A percentile compares a stretch with the other conserved stretches of the same genome.
These are phyloP conservation scores for Lentinula detonsa DNA, from an alignment of 768 basidiomycete genomes.

Conservation along the genomic window DNA sequence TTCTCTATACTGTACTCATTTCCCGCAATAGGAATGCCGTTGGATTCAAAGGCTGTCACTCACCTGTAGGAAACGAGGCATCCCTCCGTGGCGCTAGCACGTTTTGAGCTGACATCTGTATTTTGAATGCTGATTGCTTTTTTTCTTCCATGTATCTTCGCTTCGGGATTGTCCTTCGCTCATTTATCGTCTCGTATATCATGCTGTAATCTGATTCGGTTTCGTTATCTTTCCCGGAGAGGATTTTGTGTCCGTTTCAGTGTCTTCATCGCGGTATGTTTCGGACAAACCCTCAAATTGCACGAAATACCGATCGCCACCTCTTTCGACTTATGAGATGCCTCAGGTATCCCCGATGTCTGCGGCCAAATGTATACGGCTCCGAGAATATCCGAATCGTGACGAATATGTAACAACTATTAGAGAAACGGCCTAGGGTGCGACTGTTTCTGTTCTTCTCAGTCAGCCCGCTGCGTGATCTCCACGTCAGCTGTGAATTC, in stretches of 20 bases:
- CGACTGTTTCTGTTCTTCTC: neutral
- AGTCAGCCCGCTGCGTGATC: neutral
- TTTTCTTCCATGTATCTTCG: too few species aligned
- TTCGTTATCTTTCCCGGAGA: neutral
- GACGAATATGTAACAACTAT: too few species aligned
- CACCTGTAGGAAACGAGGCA: conserved; percentile 30
- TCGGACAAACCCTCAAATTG: too few species aligned
- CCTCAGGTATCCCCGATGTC: too few species aligned
- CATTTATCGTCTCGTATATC: neutral
- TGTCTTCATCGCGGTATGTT: too few species aligned
- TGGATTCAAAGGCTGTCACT: conserved; percentile 75
- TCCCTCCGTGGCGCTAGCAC: neutral
- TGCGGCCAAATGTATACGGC: too few species aligned
- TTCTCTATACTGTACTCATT: neutral
- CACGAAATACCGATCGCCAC: too few species aligned
- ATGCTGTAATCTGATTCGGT: neutral
- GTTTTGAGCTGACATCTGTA: neutral
- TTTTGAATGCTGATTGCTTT: neutral
- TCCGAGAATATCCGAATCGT: too few species aligned
- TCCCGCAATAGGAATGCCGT: conserved; percentile 54
- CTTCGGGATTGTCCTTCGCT: neutral
- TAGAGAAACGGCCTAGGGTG: neutral
- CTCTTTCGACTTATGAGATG: too few species aligned
- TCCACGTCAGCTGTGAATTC: neutral
- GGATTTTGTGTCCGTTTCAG: neutral